Evolutionary conservation across 805 yeast species (phyloP).

Genomic region (Saccharomycodes ludwigii): DNA sequence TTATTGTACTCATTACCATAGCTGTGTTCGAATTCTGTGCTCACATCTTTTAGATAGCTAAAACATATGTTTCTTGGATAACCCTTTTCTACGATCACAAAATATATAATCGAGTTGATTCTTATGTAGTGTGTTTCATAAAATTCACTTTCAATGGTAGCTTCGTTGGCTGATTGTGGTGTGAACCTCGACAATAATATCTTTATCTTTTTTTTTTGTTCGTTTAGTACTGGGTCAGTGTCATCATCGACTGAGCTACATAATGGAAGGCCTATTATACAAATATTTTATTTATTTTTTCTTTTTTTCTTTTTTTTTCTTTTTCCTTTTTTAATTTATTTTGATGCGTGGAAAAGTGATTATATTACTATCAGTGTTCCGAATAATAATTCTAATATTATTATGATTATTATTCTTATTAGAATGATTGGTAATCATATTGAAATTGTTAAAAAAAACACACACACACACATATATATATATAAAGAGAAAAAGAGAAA

Average conservation of each 20-base stretch:
- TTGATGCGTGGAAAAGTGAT: too few species aligned
- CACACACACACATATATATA: too few species aligned
- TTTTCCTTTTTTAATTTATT: too few species aligned
- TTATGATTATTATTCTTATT: too few species aligned
- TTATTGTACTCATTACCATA: constrained; percentile 56
- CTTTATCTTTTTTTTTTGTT: constrained; percentile 79
- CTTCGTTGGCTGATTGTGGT: constrained; percentile 71
- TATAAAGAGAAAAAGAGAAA: not conserved
- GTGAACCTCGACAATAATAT: constrained; percentile 61
- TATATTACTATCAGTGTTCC: too few species aligned
- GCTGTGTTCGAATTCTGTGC: constrained; percentile 68
- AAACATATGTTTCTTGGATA: constrained; percentile 87
- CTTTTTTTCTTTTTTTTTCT: not conserved
- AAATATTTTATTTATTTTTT: not conserved
- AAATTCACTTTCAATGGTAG: constrained; percentile 72
- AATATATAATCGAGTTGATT: constrained; percentile 52
- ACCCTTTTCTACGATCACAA: constrained; percentile 63
- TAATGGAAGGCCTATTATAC: constrained; percentile 83
- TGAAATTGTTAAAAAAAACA: too few species aligned
- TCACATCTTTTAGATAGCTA: constrained; percentile 70
- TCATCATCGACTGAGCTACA: constrained; percentile 87
- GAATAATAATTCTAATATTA: too few species aligned
- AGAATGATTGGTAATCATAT: too few species aligned
- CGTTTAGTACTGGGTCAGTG: constrained; percentile 43
- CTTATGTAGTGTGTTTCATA: constrained; percentile 60